Percentiles rank a stretch among this genome's conserved stretches.
These are phyloP conservation scores for Volutella citrinella DNA, from an alignment of 2,329 filamentous ascomycete genomes.

Conservation along the genomic window DNA sequence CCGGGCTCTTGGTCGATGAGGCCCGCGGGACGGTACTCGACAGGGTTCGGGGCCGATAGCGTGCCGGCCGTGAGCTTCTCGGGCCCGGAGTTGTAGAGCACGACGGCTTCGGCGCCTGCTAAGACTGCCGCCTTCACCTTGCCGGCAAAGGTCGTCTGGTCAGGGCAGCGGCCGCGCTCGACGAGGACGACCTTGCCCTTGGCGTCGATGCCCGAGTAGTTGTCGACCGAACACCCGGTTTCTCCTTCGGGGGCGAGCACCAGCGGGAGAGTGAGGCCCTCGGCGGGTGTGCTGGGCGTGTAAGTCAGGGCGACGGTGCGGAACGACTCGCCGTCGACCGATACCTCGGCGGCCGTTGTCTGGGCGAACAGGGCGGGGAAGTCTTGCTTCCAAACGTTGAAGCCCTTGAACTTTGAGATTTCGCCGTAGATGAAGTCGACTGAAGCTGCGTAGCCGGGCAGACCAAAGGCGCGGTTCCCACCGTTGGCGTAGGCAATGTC, in stretches of 20 bases:
- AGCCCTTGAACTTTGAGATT: constrained; percentile 25
- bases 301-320: constrained; percentile 28
- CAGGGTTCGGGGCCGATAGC: constrained; percentile 23
- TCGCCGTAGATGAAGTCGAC: constrained; percentile 28
- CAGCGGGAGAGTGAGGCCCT: constrained; percentile 25
- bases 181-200: constrained; percentile 31
- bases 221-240: constrained; percentile 21
- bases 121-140: constrained; percentile 27
- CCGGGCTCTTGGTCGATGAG: constrained; percentile 30
- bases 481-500: constrained; percentile 30
- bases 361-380: constrained; percentile 26
- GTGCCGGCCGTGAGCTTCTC: constrained; percentile 29
- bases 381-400: constrained; percentile 28
- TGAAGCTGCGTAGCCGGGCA: constrained; percentile 33
- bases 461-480: constrained; percentile 29
- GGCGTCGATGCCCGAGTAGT: constrained; percentile 24
- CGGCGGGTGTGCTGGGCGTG: constrained; percentile 28
- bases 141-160: constrained; percentile 28
- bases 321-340: constrained; percentile 23
- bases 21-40: constrained; percentile 24
- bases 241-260: constrained; percentile 25
- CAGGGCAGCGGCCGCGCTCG: constrained; percentile 28
- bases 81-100: constrained; percentile 29
- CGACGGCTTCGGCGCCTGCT: constrained; percentile 28
- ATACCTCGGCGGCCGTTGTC: constrained; percentile 18